Evolutionary conservation across 2,329 filamentous ascomycete genomes (phyloP).

Genomic region (Fusarium stilboides): DNA sequence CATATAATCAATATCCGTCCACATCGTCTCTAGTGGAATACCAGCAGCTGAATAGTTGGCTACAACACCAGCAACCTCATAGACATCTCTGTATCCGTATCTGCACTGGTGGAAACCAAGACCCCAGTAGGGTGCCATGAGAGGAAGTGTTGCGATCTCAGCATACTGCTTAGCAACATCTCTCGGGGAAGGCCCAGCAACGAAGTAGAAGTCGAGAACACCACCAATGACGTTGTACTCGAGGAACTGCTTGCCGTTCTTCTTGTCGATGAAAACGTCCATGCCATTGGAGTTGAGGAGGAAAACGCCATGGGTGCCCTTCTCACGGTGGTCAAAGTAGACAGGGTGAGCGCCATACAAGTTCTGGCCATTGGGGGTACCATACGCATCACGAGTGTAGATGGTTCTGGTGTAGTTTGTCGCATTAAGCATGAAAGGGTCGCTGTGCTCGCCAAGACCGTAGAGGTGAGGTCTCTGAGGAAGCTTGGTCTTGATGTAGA

Average conservation of each 20-base stretch:
- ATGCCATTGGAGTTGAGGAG: constrained; percentile 82
- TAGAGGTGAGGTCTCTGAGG: constrained; percentile 80
- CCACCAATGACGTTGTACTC: constrained; percentile 87
- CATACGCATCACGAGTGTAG: constrained; percentile 73
- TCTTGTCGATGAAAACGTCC: constrained; percentile 80
- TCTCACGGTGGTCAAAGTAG: constrained; percentile 79
- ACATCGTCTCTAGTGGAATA: constrained; percentile 73
- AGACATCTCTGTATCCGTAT: constrained; percentile 76
- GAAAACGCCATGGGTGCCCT: constrained; percentile 75
- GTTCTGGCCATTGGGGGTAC: constrained; percentile 73
- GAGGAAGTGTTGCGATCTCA: constrained; percentile 68
- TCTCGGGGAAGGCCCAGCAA: constrained; percentile 71
- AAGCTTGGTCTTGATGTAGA: constrained; percentile 79
- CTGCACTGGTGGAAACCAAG: constrained; percentile 75
- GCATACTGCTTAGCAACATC: constrained; percentile 73
- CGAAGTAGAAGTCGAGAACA: constrained; percentile 80
- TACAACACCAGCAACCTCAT: constrained; percentile 76
- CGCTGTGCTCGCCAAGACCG: constrained; percentile 83
- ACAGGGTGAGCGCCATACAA: constrained; percentile 82
- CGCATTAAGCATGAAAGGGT: constrained; percentile 77
- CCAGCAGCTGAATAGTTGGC: constrained; percentile 75
- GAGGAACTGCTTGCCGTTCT: constrained; percentile 74
- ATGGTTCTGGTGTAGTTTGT: constrained; percentile 74
- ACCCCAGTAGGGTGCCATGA: constrained; percentile 76
- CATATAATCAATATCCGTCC: constrained; percentile 63